Conservation (phyloP, 805 yeast species). For the Starmerella davenportii region DNA sequence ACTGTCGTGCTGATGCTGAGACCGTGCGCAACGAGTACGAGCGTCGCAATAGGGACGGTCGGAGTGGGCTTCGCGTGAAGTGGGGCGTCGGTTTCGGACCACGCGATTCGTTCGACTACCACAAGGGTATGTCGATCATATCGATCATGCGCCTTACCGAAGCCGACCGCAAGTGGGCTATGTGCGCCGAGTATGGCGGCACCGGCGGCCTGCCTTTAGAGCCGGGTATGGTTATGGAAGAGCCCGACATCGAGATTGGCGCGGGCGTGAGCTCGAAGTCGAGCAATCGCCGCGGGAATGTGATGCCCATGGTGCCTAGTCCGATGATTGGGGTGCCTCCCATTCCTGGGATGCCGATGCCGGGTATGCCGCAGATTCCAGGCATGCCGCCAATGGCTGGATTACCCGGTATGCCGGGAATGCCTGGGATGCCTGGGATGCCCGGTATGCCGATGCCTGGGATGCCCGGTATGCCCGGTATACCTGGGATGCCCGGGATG, state of each 20-base stretch:
- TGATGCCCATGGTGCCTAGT: conserved; percentile 13
- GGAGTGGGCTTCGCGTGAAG: conserved; percentile 56
- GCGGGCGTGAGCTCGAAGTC: conserved; percentile 49
- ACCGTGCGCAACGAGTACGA: conserved; percentile 53
- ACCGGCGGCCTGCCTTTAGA: conserved; percentile 72
- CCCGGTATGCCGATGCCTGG: conserved; percentile 9
- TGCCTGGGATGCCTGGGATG: conserved; percentile 14
- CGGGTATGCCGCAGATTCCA: conserved; percentile 15
- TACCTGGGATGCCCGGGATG: conserved; percentile 19
- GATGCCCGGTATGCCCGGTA: conserved; percentile 10
- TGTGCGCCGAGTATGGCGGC: conserved; percentile 90
- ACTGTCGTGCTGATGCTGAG: conserved; percentile 83
- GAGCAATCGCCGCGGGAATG: conserved; percentile 5
- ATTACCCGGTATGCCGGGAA: conserved; percentile 11
- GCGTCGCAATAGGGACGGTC: conserved; percentile 38
- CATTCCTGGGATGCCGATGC: conserved; percentile 16
- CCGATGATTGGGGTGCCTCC: conserved; percentile 14
- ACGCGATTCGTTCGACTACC: conserved; percentile 92
- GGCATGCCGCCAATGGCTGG: conserved; percentile 8
- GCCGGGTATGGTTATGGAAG: conserved; percentile 74
- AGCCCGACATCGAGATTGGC: conserved; percentile 95
- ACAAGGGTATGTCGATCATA: conserved; percentile 71
- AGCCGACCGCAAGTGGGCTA: conserved; percentile 82
- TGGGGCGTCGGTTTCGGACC: conserved; percentile 99
- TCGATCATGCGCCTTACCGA: conserved; percentile 81